Percentiles rank a stretch among this genome's conserved stretches.
Conservation (phyloP, 495 filamentous ascomycete genomes). For the Lasiosphaeris hirsuta region DNA sequence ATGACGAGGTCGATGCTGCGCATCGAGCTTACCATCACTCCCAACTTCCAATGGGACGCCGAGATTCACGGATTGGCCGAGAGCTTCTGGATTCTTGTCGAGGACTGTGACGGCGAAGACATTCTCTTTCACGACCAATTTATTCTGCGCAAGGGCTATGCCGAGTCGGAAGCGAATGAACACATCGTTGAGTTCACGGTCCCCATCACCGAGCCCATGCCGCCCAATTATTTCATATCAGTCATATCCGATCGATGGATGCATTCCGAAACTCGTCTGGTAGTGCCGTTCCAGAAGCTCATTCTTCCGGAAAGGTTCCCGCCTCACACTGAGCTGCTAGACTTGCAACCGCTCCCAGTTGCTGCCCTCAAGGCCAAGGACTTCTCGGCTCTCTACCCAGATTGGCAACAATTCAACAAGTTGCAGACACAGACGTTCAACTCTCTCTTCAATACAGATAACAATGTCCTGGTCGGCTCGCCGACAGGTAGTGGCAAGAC, state of each 20-base stretch:
- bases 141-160: slow-evolving; percentile 84
- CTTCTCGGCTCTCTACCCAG: slow-evolving; percentile 74
- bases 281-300: slow-evolving; percentile 91
- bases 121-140: slow-evolving; percentile 96
- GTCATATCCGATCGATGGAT: slow-evolving; percentile 95
- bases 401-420: slow-evolving; percentile 92
- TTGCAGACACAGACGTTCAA: slow-evolving; percentile 97
- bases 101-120: slow-evolving; percentile 96
- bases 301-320: slow-evolving; percentile 94
- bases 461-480: slow-evolving; percentile 87
- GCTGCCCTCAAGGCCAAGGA: slow-evolving; percentile 83
- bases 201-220: slow-evolving; percentile 94
- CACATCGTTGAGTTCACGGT: slow-evolving; percentile 98
- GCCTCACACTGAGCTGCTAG: slow-evolving; percentile 83
- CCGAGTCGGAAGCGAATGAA: slow-evolving; percentile 74
- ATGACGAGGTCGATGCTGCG: slow-evolving; percentile 95
- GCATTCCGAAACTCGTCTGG: slow-evolving; percentile 91
- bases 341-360: slow-evolving; percentile 86
- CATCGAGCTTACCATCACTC: slow-evolving; percentile 87
- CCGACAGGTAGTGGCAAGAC: slow-evolving; percentile 95
- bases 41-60: slow-evolving; percentile 96
- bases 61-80: slow-evolving; percentile 81
- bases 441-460: slow-evolving; percentile 80
- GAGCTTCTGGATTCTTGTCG: slow-evolving; percentile 94
- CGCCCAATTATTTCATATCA: slow-evolving; percentile 96